Evolutionary conservation across 805 yeast genomes (phyloP).

Genomic region (Metschnikowia continentalis): DNA sequence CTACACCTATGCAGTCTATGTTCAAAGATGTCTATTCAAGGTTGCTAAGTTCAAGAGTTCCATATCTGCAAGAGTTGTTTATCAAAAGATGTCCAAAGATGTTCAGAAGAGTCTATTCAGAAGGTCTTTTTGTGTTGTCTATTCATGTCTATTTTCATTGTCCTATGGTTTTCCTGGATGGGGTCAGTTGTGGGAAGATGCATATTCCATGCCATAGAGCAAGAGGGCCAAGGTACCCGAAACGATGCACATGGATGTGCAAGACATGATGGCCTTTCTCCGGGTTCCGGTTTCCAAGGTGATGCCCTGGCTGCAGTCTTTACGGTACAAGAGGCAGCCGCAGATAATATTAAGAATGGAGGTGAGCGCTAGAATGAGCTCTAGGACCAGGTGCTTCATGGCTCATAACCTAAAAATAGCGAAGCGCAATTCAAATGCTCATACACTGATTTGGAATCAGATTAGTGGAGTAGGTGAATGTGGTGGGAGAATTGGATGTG

Average conservation of each 20-base stretch:
- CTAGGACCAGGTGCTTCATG: conserved; percentile 3
- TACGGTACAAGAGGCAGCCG: conserved; percentile 9
- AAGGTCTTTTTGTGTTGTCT: too few relatives aligned
- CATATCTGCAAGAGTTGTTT: too few relatives aligned
- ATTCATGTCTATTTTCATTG: too few relatives aligned
- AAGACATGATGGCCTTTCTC: conserved; percentile 12
- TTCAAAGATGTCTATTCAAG: too few relatives aligned
- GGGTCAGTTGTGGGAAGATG: not conserved
- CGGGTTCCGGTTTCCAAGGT: conserved; percentile 11
- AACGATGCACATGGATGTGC: conserved; percentile 9
- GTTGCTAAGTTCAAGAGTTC: too few relatives aligned
- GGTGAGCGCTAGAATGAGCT: conserved; percentile 7
- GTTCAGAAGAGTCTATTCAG: too few relatives aligned
- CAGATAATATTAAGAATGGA: conserved; percentile 9
- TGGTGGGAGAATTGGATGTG: not conserved
- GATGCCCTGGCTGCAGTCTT: conserved; percentile 10
- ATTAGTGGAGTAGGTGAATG: not conserved
- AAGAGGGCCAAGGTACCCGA: conserved; percentile 7
- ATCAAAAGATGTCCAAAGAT: too few relatives aligned
- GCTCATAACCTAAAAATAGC: not conserved
- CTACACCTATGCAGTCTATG: too few relatives aligned
- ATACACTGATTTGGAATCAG: not conserved
- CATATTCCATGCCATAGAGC: not conserved
- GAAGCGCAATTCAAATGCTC: too few relatives aligned
- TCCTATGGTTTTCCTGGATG: too few relatives aligned